A percentile compares a stretch with the other conserved stretches of the same genome.
phyloP scores from a whole-genome alignment of 2,329 filamentous ascomycete species.

The Exophiala spinifera region DNA sequence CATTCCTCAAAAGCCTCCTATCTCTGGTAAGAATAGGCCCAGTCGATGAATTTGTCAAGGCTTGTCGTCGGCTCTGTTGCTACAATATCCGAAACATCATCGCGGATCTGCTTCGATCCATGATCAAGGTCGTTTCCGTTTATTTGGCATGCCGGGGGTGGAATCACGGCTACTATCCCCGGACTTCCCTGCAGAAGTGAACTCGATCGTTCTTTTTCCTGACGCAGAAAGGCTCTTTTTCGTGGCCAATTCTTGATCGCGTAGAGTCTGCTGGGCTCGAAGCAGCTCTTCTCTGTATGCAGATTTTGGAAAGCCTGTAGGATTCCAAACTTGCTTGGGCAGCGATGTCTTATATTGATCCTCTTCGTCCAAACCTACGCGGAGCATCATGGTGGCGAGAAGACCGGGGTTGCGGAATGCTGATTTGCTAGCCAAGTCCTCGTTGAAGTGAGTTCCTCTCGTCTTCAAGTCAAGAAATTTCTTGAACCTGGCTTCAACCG shows the following conservation, averaged over 20 bases:
- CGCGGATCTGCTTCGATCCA: not conserved
- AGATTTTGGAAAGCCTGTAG: conserved; percentile 39
- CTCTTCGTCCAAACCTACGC: conserved; percentile 53
- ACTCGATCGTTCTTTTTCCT: conserved; percentile 29
- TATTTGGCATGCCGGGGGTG: conserved; percentile 19
- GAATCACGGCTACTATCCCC: conserved; percentile 17
- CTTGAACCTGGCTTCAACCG: conserved; percentile 54
- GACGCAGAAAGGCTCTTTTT: conserved; percentile 27
- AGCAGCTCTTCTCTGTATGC: conserved; percentile 48
- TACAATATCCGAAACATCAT: not conserved
- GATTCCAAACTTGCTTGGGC: conserved; percentile 41
- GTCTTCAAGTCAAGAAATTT: conserved; percentile 61
- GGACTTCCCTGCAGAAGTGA: conserved; percentile 21
- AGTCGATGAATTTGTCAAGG: too few species aligned
- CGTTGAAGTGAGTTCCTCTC: conserved; percentile 62
- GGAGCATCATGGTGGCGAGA: conserved; percentile 55
- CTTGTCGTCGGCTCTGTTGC: not conserved
- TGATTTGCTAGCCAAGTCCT: conserved; percentile 55
- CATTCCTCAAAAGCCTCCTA: not conserved
- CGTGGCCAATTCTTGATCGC: conserved; percentile 17
- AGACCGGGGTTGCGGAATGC: conserved; percentile 60
- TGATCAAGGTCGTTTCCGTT: conserved; percentile 22
- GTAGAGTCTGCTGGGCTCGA: conserved; percentile 40
- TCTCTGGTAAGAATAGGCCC: not conserved
- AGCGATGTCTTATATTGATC: conserved; percentile 55